phyloP scores from a whole-genome alignment of 495 filamentous ascomycete genomes.

The Cryomyces antarcticus region DNA sequence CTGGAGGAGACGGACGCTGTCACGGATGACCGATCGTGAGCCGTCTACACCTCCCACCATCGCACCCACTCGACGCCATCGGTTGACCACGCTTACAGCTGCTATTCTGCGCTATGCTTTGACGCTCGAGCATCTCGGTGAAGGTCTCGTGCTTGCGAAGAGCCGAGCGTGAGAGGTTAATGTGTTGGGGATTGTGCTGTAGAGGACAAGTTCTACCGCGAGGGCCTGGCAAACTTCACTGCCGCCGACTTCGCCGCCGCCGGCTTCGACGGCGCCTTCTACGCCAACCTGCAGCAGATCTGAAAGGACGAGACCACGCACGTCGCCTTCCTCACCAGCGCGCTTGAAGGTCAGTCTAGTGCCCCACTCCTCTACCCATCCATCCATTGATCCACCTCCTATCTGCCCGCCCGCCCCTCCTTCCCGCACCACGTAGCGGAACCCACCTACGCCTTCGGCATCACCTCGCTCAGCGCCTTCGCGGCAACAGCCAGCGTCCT shows the following conservation, averaged over 20 bases:
- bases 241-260: slow-evolving; percentile 28
- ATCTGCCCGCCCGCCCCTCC: slow-evolving; percentile 7
- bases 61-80: too few species aligned
- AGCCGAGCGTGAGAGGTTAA: background rate
- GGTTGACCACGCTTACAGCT: background rate
- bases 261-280: slow-evolving; percentile 29
- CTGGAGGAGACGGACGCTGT: too few species aligned
- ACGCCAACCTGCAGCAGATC: slow-evolving; percentile 30
- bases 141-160: slow-evolving; percentile 1
- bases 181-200: background rate
- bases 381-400: background rate
- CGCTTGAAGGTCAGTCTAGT: slow-evolving; percentile 20
- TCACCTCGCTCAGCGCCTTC: slow-evolving; percentile 27
- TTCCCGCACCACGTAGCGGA: too few species aligned
- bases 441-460: slow-evolving; percentile 38
- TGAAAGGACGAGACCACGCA: slow-evolving; percentile 35
- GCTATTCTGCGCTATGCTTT: slow-evolving; percentile 18
- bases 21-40: too few species aligned
- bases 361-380: background rate
- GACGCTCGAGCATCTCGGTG: slow-evolving; percentile 26
- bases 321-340: slow-evolving; percentile 32
- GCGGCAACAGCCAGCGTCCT: slow-evolving; percentile 31
- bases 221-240: slow-evolving; percentile 36
- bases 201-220: slow-evolving; percentile 29
- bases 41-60: too few species aligned